Percentiles rank a stretch among this genome's conserved stretches.
Evolutionary conservation across 2,329 filamentous ascomycete genomes (phyloP).

Genomic region (Calonectria hongkongensis): DNA sequence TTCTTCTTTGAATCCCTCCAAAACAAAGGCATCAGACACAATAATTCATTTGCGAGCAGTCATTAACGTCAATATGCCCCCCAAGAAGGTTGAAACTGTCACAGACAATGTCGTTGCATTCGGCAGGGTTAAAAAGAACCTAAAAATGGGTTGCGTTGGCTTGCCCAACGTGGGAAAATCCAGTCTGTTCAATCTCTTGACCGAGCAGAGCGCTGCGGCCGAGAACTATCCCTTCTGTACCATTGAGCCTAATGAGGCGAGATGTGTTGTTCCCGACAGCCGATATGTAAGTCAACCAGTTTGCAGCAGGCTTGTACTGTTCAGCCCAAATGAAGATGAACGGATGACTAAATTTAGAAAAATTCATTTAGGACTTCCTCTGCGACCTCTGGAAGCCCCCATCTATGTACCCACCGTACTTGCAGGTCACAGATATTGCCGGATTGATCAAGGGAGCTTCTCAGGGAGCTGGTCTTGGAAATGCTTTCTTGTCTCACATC

Average conservation of each 20-base stretch:
- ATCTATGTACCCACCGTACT: slow-evolving; percentile 65
- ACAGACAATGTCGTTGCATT: slow-evolving; percentile 67
- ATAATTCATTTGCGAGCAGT: slow-evolving; percentile 16
- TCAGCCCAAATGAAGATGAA: too few relatives aligned
- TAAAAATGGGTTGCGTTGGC: slow-evolving; percentile 69
- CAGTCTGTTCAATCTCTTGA: slow-evolving; percentile 67
- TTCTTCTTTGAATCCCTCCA: slow-evolving; percentile 34
- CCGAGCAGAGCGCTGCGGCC: slow-evolving; percentile 66
- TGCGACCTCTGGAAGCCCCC: slow-evolving; percentile 68
- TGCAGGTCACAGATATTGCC: slow-evolving; percentile 68
- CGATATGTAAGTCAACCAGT: slow-evolving; percentile 62
- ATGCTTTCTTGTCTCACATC: slow-evolving; percentile 67
- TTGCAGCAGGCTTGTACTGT: neutral
- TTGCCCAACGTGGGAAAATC: slow-evolving; percentile 68
- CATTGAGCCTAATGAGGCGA: slow-evolving; percentile 68
- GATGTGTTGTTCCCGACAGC: slow-evolving; percentile 65
- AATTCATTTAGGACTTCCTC: slow-evolving; percentile 62
- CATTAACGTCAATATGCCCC: slow-evolving; percentile 59
- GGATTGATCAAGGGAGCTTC: slow-evolving; percentile 67
- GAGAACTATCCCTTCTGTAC: slow-evolving; percentile 69
- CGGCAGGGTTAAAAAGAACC: slow-evolving; percentile 65
- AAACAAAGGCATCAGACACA: slow-evolving; percentile 32
- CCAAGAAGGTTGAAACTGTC: slow-evolving; percentile 64
- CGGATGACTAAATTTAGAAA: slow-evolving; percentile 34
- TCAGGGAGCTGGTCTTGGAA: slow-evolving; percentile 66